A percentile compares a stretch with the other conserved stretches of the same genome.
These are phyloP conservation scores for Santalum album DNA, from an alignment of 164 flowering plant species.

Conservation along the genomic window DNA sequence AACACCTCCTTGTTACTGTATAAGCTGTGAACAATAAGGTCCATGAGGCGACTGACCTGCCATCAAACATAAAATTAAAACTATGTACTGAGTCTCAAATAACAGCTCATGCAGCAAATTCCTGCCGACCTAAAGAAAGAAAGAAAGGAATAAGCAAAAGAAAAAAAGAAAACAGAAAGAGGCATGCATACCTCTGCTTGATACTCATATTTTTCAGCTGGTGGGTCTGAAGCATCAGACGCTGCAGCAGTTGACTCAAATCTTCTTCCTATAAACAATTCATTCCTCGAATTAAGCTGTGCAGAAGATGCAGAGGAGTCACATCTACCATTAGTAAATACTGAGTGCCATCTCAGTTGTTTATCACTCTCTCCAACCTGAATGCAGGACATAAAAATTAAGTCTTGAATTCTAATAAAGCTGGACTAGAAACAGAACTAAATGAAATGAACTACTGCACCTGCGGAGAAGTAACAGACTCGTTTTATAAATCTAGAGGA, in stretches of 20 bases:
- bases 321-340: constrained; percentile 18
- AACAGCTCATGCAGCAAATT: too few relatives aligned
- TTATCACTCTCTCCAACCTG: constrained; percentile 32
- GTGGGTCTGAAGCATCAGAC: constrained; percentile 42
- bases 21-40: constrained; percentile 88
- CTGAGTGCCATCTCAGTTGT: constrained; percentile 43
- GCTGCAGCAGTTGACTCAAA: constrained; percentile 74
- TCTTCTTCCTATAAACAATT: constrained; percentile 26
- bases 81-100: too few relatives aligned
- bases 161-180: too few relatives aligned
- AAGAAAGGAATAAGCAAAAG: background rate
- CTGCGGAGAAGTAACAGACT: too few relatives aligned
- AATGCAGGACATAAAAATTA: background rate
- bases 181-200: constrained; percentile 94
- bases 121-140: too few relatives aligned
- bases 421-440: background rate
- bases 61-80: background rate
- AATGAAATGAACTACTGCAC: background rate
- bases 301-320: constrained; percentile 4
- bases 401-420: too few relatives aligned
- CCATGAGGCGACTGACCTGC: constrained; percentile 98
- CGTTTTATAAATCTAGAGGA: too few relatives aligned
- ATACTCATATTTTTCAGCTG: constrained; percentile 79
- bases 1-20: constrained; percentile 95
- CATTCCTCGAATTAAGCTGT: constrained; percentile 22